Evolutionary conservation across 1,139 yeast species (phyloP).

Genomic region (Pichia terricola): DNA sequence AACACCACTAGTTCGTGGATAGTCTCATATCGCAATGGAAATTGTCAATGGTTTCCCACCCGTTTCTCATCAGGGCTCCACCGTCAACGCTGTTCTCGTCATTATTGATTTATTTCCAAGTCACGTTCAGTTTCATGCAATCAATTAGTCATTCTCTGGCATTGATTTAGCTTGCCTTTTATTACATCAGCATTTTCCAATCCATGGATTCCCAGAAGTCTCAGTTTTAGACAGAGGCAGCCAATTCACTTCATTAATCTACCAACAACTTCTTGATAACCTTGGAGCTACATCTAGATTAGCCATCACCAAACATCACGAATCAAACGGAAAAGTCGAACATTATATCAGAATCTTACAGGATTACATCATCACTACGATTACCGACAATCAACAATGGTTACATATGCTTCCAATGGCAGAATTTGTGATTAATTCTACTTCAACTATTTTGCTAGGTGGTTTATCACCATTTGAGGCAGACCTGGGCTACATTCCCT

Average conservation of each 20-base stretch:
- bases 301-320: not conserved
- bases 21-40: not conserved
- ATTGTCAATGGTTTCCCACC: not conserved
- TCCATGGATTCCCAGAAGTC: not conserved
- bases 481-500: not conserved
- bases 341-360: not conserved
- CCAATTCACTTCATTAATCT: not conserved
- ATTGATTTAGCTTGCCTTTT: not conserved
- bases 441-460: not conserved
- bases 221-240: not conserved
- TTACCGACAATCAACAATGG: not conserved
- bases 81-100: not conserved
- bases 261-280: not conserved
- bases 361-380: not conserved
- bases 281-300: not conserved
- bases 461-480: not conserved
- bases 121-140: not conserved
- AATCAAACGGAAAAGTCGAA: not conserved
- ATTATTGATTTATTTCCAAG: not conserved
- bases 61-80: not conserved
- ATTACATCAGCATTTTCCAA: not conserved
- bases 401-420: not conserved
- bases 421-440: not conserved
- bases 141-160: not conserved
- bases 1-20: not conserved